Evolutionary conservation across 768 basidiomycete species (phyloP).

Genomic region (Kwoniella botswanensis): DNA sequence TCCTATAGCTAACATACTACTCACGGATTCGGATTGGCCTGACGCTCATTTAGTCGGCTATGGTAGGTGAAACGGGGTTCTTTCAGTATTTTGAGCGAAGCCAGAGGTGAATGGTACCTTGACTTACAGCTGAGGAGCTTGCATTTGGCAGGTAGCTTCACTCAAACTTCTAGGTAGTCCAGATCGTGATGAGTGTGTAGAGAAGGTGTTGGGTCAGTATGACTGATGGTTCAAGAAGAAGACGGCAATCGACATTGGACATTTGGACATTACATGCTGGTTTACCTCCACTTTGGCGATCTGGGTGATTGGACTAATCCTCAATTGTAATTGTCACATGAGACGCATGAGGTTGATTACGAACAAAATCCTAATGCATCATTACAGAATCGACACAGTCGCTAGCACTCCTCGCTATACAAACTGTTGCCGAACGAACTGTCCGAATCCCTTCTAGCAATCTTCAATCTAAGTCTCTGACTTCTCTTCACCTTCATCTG

Average conservation of each 20-base stretch:
- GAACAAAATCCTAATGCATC: neutral
- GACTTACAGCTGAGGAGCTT: slow-evolving; percentile 50
- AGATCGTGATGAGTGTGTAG: neutral
- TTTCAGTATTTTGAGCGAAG: neutral
- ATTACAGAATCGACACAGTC: neutral
- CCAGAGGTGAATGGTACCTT: neutral
- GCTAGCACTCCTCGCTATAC: neutral
- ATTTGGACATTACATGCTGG: neutral
- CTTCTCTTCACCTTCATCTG: neutral
- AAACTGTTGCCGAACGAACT: neutral
- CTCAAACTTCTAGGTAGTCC: neutral
- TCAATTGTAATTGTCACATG: neutral
- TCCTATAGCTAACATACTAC: no score
- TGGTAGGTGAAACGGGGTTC: slow-evolving; percentile 6
- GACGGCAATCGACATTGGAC: no score
- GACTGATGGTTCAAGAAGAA: no score
- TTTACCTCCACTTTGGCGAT: neutral
- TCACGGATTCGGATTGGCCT: slow-evolving; percentile 51
- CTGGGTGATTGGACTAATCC: neutral
- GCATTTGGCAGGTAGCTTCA: slow-evolving; percentile 30
- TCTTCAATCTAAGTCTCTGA: neutral
- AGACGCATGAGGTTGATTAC: neutral
- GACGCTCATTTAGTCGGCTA: slow-evolving; percentile 52
- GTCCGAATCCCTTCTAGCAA: neutral
- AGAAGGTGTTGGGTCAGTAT: no score